Base-by-base conservation (phyloP, 73 alveolate species). In the Paramecium sexaurelia region DNA sequence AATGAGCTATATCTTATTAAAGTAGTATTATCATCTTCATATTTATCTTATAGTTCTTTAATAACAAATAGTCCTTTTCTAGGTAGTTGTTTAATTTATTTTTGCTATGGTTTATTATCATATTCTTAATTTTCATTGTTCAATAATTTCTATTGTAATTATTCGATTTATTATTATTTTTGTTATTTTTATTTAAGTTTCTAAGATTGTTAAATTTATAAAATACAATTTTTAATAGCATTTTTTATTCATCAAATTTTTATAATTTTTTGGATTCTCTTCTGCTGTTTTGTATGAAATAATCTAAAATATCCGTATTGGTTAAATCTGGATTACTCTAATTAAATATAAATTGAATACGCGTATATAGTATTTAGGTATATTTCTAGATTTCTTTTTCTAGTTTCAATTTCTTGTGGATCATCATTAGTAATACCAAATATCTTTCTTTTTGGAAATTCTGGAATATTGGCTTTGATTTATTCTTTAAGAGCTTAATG, bases 351-450 rank as follows among this genome's bases (percentile, higher is more conserved):
- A 41, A n/a, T 15, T 6, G 17, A 29, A n/a, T 78, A 78, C 90
- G 43, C 55, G 20, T 29, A 78, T 5, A 78, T 41, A 11, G 43
- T 2, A 45, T 78, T 78, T 41, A 78, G 15, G 40, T 78, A 78
- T 13, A 17, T 13, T 78, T 78, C 90, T 19, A 78, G 15, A 0
- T 61, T 61, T 78, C 19, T 78, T 78, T 45, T 78, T 22, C 90
- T 39, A 15, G 10, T 39, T 39, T 78, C 90, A 17, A 78, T 78
- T 45, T 78, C 90, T 9, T 78, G 10, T 0, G 73, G 75, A 41
- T 39, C 68, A 45, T 78, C 90, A 33, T 78, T 78, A 2, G 90
- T 78, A 19, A 45, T 78, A n/a, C 90, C 90, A 41, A 78, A 78
- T 0, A 78, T 78, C 27, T 78, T 78, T 39, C 90, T 19, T 78